Evolutionary conservation across 306 rosid genomes (phyloP).

Genomic region (Cyamopsis tetragonoloba): DNA sequence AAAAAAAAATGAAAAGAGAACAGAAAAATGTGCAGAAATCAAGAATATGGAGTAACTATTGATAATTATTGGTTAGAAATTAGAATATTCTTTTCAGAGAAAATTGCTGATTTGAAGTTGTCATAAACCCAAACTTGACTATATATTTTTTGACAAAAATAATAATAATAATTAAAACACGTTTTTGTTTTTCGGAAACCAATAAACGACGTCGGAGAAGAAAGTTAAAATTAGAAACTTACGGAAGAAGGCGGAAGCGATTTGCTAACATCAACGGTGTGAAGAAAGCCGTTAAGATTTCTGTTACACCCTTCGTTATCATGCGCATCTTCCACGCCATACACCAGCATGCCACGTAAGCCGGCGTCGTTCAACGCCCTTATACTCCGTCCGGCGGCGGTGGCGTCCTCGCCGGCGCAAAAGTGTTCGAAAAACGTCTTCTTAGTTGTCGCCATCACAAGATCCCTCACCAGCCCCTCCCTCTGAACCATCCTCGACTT

Average conservation of each 20-base stretch:
- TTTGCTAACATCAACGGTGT: slow-evolving; percentile 49
- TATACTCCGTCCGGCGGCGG: slow-evolving; percentile 12
- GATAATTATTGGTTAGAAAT: too few species aligned
- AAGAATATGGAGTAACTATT: too few species aligned
- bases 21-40: too few species aligned
- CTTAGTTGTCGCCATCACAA: slow-evolving; percentile 19
- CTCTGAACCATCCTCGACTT: slow-evolving; percentile 45
- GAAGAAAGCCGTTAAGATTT: slow-evolving; percentile 53
- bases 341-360: slow-evolving; percentile 68
- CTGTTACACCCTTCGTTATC: slow-evolving; percentile 62
- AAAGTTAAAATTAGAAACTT: slow-evolving; percentile 17
- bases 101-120: too few species aligned
- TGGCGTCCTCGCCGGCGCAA: slow-evolving; percentile 78
- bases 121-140: too few species aligned
- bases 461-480: neutral
- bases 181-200: too few species aligned
- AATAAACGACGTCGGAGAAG: neutral
- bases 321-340: slow-evolving; percentile 65
- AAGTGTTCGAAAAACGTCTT: slow-evolving; percentile 60
- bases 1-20: too few species aligned
- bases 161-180: too few species aligned
- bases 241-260: slow-evolving; percentile 71
- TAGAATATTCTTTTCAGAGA: too few species aligned
- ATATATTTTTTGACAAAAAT: neutral
- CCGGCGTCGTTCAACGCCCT: slow-evolving; percentile 42